Base-by-base conservation (phyloP, 2,329 filamentous ascomycete genomes). In the Didymella pomorum region DNA sequence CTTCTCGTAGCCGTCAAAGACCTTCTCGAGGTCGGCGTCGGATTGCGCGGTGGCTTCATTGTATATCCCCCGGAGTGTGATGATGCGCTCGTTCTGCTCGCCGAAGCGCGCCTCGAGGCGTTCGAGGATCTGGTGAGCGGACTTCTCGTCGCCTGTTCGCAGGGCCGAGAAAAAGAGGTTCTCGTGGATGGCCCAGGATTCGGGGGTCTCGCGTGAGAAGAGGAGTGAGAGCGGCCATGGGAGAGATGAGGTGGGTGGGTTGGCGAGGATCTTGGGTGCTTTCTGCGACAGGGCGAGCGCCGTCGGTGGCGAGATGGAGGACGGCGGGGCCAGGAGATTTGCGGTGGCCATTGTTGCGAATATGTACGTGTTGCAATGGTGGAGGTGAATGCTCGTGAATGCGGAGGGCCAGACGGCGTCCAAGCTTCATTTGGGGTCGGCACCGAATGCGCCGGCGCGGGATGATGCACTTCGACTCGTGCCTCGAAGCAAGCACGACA, bases 161-260 rank as follows among this genome's bases (percentile, higher is more conserved):
- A 99, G 84, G 71, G 91, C 95, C 28, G 92, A 87, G 31, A 95
- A 81, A 66, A 98, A 81, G 18, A 98, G 84, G 73, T 96, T 95
- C 79, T 98, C 94, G 77, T 95, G 91, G 42, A 86, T 87, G 16
- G 85, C 85, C 93, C 94, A 98, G 72, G 91, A 83, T 65, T 96
- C 92, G 53, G 90, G 83, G 0, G 88, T 88, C 75, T 97, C 93
- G 28, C 78, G 74, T 39, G 79, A 78, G 58, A 79, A 74, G 66
- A 86, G 77, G 51, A 84, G 74, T 8, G 79, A 83, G 50, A 85
- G 78, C 47, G 81, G 84, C 76, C 80, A 86, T 26, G 78, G 80
- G n/a, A 79, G 73, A 23, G 76, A 74, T 20, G 72, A 74, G 10
- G 77, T 77, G 12, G 78, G 76, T 60, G 78, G 73, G 44, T 65